Evolutionary conservation across 805 yeast genomes (phyloP).

Genomic region (Saitoella complicata): DNA sequence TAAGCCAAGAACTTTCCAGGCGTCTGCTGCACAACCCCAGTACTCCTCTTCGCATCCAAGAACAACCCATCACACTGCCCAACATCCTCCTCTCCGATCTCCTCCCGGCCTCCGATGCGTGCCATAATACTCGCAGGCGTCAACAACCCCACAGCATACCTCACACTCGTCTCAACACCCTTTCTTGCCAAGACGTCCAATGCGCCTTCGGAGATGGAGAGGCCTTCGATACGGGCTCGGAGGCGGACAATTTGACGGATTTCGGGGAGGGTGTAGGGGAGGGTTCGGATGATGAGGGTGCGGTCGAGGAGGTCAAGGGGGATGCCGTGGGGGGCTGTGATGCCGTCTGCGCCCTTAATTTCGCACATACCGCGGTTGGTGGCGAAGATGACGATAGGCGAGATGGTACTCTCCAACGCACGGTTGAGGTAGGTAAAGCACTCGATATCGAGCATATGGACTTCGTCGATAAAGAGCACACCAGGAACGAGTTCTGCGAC

Average conservation of each 20-base stretch:
- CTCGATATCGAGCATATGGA: slow-evolving; percentile 94
- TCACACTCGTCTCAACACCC: slow-evolving; percentile 64
- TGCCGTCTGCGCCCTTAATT: slow-evolving; percentile 75
- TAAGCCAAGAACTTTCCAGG: too few species aligned
- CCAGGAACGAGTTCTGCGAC: slow-evolving; percentile 97
- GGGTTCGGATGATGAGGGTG: slow-evolving; percentile 76
- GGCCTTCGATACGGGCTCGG: slow-evolving; percentile 62
- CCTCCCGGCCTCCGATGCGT: slow-evolving; percentile 52
- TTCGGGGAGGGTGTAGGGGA: slow-evolving; percentile 75
- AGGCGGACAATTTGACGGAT: slow-evolving; percentile 66
- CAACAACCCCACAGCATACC: slow-evolving; percentile 81
- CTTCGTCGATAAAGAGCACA: slow-evolving; percentile 94
- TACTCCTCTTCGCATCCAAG: slow-evolving; percentile 72
- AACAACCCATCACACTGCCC: slow-evolving; percentile 73
- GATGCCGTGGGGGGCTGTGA: slow-evolving; percentile 84
- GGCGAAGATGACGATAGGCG: slow-evolving; percentile 91
- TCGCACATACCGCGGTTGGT: slow-evolving; percentile 89
- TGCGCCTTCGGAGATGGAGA: slow-evolving; percentile 51
- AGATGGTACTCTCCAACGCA: slow-evolving; percentile 79
- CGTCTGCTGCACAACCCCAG: slow-evolving; percentile 33
- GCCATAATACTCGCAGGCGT: slow-evolving; percentile 82
- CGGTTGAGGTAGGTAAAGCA: slow-evolving; percentile 88
- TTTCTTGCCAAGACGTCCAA: slow-evolving; percentile 54
- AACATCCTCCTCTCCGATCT: slow-evolving; percentile 51
- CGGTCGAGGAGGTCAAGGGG: slow-evolving; percentile 92